Evolutionary conservation across 169 alveolate species (phyloP), one percentile per base, ranked within the genome.

Genomic region (Cryptosporidium sp.): DNA sequence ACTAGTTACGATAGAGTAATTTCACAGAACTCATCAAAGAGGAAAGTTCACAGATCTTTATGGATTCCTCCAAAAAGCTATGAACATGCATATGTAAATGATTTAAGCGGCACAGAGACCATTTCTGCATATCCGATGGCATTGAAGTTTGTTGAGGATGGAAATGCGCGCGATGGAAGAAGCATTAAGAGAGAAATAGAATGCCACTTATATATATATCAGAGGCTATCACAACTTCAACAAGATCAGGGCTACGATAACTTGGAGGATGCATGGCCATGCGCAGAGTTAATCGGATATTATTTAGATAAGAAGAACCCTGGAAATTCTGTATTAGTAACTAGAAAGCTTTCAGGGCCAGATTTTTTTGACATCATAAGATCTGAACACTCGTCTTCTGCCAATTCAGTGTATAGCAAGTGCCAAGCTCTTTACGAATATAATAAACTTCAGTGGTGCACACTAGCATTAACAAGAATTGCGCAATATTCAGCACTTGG

Each of bases 121-220:
- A 67, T 80, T n/a, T 29, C 60, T 44, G 94, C 95, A 3, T 93
- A 92, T 69, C 95, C 96, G 29, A 96, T 93, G 69, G 97, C 97
- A 16, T 84, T 94, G 31, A 94, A 94, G 65, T 94, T 94, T 71
- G 97, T 94, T 45, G 97, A 94, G 72, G 97, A 94, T 87, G 87
- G 93, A 58, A 94, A 94, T 86, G 62, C 92, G 31, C 93, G 96
- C 2, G 97, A 94, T 80, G 97, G 97, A 35, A 85, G 97, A 42
- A 93, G 96, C 85, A 93, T 94, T 31, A 94, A 94, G 92, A 91
- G 97, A 18, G 97, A 94, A 80, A 94, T 94, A 44, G 97, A 95
- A 62, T 94, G 97, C 75, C 97, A 94, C 72, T 84, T 94, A 80
- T 94, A 93, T 87, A 94, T 94, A 48, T 94, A 94, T 87, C 95